phyloP scores from a whole-genome alignment of 164 flowering plant genomes.

The Magnolia kwangsiensis region DNA sequence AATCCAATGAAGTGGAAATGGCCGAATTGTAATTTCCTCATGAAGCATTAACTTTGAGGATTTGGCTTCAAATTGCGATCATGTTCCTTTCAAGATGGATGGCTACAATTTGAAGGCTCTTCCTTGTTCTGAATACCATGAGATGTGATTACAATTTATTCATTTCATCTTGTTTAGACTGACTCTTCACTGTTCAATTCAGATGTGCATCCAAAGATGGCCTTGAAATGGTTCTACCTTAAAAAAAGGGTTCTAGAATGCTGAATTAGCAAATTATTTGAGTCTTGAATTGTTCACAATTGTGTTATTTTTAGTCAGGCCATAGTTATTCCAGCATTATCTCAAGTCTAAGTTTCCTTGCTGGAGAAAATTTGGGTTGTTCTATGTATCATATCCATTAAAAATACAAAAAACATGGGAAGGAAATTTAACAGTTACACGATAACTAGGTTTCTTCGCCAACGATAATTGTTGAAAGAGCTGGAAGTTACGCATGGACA shows the following conservation, averaged over 20 bases:
- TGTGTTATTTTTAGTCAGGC: background rate
- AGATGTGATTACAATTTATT: too few species aligned
- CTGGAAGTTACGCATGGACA: slow-evolving; percentile 93
- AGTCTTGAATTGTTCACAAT: background rate
- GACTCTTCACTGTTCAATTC: background rate
- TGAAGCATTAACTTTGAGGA: too few species aligned
- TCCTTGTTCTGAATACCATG: too few species aligned
- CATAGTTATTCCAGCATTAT: background rate
- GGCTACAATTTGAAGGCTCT: too few species aligned
- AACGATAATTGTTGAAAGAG: slow-evolving; percentile 95
- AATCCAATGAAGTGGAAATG: too few species aligned
- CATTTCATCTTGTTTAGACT: background rate
- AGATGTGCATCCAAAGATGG: background rate
- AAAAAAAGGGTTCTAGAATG: background rate
- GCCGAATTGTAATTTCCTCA: too few species aligned
- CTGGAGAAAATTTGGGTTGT: too few species aligned
- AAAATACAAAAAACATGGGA: background rate
- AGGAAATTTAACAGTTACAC: background rate
- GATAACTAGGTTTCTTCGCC: slow-evolving; percentile 84
- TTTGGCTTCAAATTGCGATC: too few species aligned
- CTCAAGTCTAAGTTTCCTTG: too few species aligned
- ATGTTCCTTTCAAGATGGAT: too few species aligned
- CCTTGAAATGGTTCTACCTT: background rate
- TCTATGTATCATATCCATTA: background rate
- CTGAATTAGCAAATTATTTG: background rate